A percentile compares a stretch with the other conserved stretches of the same genome.
These are phyloP conservation scores for Coffea humblotiana DNA, from an alignment of 305 asterid species.

Conservation along the genomic window DNA sequence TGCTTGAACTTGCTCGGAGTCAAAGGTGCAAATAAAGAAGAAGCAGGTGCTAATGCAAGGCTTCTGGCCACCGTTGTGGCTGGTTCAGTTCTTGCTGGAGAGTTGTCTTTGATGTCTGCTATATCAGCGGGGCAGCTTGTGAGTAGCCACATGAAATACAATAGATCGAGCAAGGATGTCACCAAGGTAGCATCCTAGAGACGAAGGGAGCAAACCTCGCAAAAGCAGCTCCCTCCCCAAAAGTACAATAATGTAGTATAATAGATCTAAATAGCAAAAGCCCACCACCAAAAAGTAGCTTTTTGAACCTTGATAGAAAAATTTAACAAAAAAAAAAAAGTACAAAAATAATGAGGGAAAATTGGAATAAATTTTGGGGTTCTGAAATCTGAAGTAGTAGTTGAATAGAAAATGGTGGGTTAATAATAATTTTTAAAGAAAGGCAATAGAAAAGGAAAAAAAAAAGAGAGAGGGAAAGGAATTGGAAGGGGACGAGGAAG, in stretches of 20 bases:
- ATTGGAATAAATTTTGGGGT: slow-evolving; percentile 9
- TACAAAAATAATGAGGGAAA: background rate
- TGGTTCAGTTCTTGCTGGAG: slow-evolving; percentile 55
- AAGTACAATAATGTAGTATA: background rate
- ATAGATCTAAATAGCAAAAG: background rate
- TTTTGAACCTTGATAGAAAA: background rate
- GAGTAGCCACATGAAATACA: slow-evolving; percentile 50
- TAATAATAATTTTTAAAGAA: background rate
- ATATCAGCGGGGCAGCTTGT: slow-evolving; percentile 57
- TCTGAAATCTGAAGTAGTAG: slow-evolving; percentile 9
- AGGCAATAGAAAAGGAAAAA: background rate
- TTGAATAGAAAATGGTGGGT: background rate
- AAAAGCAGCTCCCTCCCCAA: background rate
- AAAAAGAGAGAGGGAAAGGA: background rate
- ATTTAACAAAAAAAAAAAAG: background rate
- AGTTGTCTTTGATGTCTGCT: slow-evolving; percentile 51
- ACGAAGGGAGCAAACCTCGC: background rate
- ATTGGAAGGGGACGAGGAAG: too few species aligned
- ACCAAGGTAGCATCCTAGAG: slow-evolving; percentile 26
- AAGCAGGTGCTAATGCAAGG: slow-evolving; percentile 47
- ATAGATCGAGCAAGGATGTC: slow-evolving; percentile 45
- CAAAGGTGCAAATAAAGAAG: slow-evolving; percentile 45
- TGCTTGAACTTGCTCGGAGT: slow-evolving; percentile 54
- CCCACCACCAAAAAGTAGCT: slow-evolving; percentile 6
- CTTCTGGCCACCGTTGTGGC: slow-evolving; percentile 53